Percentiles rank a stretch among this genome's conserved stretches.
Conservation (phyloP, 495 filamentous ascomycete species). For the Echria macrotheca region DNA sequence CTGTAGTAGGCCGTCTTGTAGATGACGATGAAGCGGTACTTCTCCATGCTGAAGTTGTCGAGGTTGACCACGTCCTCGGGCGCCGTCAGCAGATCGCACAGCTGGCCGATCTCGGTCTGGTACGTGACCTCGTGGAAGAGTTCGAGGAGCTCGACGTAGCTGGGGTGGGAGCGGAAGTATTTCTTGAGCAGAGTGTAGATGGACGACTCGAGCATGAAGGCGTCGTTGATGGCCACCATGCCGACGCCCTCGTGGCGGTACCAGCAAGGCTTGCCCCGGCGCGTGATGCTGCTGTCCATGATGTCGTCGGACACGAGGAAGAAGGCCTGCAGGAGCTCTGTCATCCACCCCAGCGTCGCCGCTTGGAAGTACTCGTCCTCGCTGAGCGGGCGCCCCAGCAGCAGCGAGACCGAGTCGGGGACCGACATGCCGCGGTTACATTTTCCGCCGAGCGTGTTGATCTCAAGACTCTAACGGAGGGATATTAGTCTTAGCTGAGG, state of each 20-base stretch:
- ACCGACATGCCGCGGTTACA: slow-evolving; percentile 98
- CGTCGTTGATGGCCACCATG: slow-evolving; percentile 95
- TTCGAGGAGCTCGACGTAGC: slow-evolving; percentile 86
- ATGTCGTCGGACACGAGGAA: slow-evolving; percentile 98
- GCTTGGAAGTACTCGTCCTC: slow-evolving; percentile 78
- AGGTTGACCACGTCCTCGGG: slow-evolving; percentile 90
- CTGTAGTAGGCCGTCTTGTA: slow-evolving; percentile 99
- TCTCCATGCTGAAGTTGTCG: slow-evolving; percentile 86
- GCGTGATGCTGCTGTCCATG: slow-evolving; percentile 92
- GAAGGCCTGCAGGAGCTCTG: slow-evolving; percentile 95
- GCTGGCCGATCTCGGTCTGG: slow-evolving; percentile 91
- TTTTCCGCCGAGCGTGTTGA: slow-evolving; percentile 91
- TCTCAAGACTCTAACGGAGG: slow-evolving; percentile 58
- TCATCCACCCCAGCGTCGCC: slow-evolving; percentile 89
- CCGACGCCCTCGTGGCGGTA: slow-evolving; percentile 82
- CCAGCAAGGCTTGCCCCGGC: slow-evolving; percentile 92
- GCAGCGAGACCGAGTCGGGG: slow-evolving; percentile 77
- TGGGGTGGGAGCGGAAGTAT: slow-evolving; percentile 76
- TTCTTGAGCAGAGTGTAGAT: slow-evolving; percentile 93
- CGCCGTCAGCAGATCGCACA: slow-evolving; percentile 90
- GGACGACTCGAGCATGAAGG: slow-evolving; percentile 86
- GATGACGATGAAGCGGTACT: slow-evolving; percentile 97
- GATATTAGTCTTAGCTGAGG: slow-evolving; percentile 8
- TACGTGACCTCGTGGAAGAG: slow-evolving; percentile 91
- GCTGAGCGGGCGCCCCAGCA: slow-evolving; percentile 65